phyloP scores from a whole-genome alignment of 2,329 filamentous ascomycete genomes.

The Lojkania enalia region DNA sequence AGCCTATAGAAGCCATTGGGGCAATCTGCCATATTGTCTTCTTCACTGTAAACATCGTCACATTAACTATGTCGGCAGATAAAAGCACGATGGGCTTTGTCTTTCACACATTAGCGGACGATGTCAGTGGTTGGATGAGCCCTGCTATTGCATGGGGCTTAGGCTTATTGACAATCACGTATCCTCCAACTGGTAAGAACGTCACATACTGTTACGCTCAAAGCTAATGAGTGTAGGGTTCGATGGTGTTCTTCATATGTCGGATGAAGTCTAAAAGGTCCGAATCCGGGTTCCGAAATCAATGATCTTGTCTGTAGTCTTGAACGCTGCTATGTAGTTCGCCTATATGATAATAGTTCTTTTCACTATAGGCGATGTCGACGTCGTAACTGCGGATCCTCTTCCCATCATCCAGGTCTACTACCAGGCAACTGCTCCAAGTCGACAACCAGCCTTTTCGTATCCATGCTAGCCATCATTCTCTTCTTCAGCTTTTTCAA shows the following conservation, averaged over 20 bases:
- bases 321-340: conserved; percentile 49
- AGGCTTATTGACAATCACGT: conserved; percentile 40
- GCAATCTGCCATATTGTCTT: conserved; percentile 53
- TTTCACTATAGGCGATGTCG: conserved; percentile 50
- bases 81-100: conserved; percentile 46
- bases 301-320: conserved; percentile 50
- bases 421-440: conserved; percentile 29
- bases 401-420: conserved; percentile 56
- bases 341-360: conserved; percentile 49
- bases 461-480: conserved; percentile 32
- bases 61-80: conserved; percentile 48
- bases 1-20: conserved; percentile 50
- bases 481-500: conserved; percentile 44
- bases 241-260: conserved; percentile 51
- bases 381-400: conserved; percentile 36
- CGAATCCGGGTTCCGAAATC: conserved; percentile 30
- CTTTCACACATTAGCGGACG: conserved; percentile 51
- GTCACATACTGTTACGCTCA: neutral
- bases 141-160: conserved; percentile 48
- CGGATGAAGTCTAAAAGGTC: conserved; percentile 29
- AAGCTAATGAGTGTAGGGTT: conserved; percentile 41
- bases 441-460: conserved; percentile 48
- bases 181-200: conserved; percentile 23
- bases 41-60: conserved; percentile 54
- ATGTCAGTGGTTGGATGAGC: conserved; percentile 47